Percentiles rank a stretch among this genome's conserved stretches.
These are phyloP conservation scores for Hygrocybe coccinea DNA, from an alignment of 768 basidiomycete species.

Conservation along the genomic window DNA sequence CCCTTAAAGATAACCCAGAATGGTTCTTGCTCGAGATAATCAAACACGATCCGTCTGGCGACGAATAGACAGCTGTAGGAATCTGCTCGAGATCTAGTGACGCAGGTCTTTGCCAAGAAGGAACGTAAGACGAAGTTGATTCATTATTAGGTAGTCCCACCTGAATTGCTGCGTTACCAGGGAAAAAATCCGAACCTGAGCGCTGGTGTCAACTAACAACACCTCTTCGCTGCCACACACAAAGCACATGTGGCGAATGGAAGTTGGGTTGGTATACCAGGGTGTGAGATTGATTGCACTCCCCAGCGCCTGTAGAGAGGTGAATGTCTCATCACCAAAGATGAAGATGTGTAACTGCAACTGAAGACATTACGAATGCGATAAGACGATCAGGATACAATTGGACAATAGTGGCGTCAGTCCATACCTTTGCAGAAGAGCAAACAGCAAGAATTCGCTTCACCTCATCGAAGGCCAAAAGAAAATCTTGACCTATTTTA, in stretches of 20 bases:
- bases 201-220: constrained; percentile 41
- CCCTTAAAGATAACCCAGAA: constrained; percentile 23
- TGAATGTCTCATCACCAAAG: constrained; percentile 41
- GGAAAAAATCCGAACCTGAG: constrained; percentile 49
- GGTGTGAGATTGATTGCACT: constrained; percentile 34
- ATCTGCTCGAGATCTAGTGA: constrained; percentile 33
- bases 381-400: neutral
- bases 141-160: constrained; percentile 24
- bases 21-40: constrained; percentile 29
- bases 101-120: constrained; percentile 38
- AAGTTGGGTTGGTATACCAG: constrained; percentile 37
- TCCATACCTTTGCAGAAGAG: constrained; percentile 34
- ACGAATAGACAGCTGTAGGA: constrained; percentile 38
- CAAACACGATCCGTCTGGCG: constrained; percentile 54
- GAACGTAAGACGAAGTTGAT: constrained; percentile 36
- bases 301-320: constrained; percentile 39
- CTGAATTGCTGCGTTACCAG: constrained; percentile 50
- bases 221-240: constrained; percentile 50
- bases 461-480: constrained; percentile 49
- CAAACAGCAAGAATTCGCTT: constrained; percentile 47
- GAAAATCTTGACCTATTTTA: constrained; percentile 42
- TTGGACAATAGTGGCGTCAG: neutral
- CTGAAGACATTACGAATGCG: neutral
- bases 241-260: constrained; percentile 39
- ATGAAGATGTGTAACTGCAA: constrained; percentile 39